phyloP scores from a whole-genome alignment of 2,329 filamentous ascomycete species.

The Pseudogymnoascus sp. region DNA sequence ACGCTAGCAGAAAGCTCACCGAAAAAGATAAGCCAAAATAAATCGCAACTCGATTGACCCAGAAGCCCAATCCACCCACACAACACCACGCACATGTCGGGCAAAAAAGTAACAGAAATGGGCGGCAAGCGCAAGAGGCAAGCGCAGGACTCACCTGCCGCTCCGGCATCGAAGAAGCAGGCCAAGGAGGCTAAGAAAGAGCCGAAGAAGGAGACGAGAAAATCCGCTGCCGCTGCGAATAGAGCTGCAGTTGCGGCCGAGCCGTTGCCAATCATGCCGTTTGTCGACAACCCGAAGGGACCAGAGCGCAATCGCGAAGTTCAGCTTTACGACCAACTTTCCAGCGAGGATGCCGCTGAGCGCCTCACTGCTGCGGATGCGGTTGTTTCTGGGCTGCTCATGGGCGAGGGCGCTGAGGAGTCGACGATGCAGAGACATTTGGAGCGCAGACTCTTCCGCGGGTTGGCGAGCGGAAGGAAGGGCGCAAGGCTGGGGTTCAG shows the following conservation, averaged over 20 bases:
- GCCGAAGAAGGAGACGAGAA: not conserved
- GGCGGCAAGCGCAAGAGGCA: slow-evolving; percentile 38
- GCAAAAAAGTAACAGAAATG: slow-evolving; percentile 27
- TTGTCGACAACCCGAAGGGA: slow-evolving; percentile 44
- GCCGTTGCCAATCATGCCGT: slow-evolving; percentile 28
- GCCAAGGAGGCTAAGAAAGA: slow-evolving; percentile 18
- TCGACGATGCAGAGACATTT: slow-evolving; percentile 50
- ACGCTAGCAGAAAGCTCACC: slow-evolving; percentile 2
- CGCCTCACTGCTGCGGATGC: slow-evolving; percentile 52
- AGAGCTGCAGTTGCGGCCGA: not conserved
- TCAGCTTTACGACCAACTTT: slow-evolving; percentile 52
- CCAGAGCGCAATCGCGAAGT: slow-evolving; percentile 53
- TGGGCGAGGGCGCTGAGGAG: slow-evolving; percentile 43
- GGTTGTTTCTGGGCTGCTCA: slow-evolving; percentile 50
- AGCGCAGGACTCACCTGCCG: slow-evolving; percentile 19
- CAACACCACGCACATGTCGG: not conserved
- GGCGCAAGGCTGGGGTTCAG: slow-evolving; percentile 85
- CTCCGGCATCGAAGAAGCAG: slow-evolving; percentile 23
- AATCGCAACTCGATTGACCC: not conserved
- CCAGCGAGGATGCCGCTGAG: slow-evolving; percentile 50
- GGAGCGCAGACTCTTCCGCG: slow-evolving; percentile 68
- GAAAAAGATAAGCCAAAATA: slow-evolving; percentile 7
- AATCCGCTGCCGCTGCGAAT: not conserved
- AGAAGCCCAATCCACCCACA: not conserved
- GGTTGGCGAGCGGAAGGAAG: slow-evolving; percentile 83